phyloP scores from a whole-genome alignment of 2,329 filamentous ascomycete species.

The Botryosphaeria dothidea region DNA sequence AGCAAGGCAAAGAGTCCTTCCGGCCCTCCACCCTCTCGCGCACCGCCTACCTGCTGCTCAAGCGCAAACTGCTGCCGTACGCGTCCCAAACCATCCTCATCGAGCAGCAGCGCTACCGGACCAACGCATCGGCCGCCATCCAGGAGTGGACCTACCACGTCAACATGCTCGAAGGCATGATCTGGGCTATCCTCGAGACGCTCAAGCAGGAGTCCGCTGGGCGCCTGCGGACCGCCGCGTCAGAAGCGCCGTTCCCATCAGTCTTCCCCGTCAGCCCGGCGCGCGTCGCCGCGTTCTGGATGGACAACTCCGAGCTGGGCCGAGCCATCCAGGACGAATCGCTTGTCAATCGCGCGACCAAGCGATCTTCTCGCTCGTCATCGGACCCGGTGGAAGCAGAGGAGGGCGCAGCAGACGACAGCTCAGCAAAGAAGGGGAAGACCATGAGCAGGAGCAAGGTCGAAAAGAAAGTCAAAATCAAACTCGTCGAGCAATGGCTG shows the following conservation, averaged over 20 bases:
- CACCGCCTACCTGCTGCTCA: constrained; percentile 58
- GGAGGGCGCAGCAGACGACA: background rate
- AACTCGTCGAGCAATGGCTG: constrained; percentile 47
- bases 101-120: constrained; percentile 65
- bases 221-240: background rate
- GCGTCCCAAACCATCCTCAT: constrained; percentile 71
- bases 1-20: constrained; percentile 46
- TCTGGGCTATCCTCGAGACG: constrained; percentile 69
- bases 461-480: constrained; percentile 64
- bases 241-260: background rate
- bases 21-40: constrained; percentile 55
- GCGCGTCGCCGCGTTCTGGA: constrained; percentile 41
- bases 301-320: constrained; percentile 13
- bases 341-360: background rate
- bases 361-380: background rate
- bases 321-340: background rate
- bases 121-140: constrained; percentile 63
- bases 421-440: background rate
- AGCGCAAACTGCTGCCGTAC: constrained; percentile 50
- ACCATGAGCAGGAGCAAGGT: constrained; percentile 37
- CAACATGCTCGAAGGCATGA: constrained; percentile 79
- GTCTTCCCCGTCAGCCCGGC: constrained; percentile 37
- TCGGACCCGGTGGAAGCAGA: background rate
- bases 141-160: constrained; percentile 83
- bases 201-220: constrained; percentile 43